Evolutionary conservation across 495 filamentous ascomycete species (phyloP).

Genomic region (Opeltia flavorubescens): DNA sequence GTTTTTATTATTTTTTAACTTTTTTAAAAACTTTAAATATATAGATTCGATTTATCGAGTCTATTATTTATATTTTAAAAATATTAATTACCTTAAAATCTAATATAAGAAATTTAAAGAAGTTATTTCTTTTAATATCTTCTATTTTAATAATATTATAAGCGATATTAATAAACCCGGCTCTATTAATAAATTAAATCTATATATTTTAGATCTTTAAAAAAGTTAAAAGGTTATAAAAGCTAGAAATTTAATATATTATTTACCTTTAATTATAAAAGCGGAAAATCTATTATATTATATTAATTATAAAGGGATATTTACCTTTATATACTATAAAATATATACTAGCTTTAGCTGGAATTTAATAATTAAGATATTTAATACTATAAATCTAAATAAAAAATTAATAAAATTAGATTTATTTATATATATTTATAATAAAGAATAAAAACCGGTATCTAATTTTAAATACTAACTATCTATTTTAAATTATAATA

Average conservation of each 20-base stretch:
- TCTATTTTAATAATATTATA: conserved; percentile 73
- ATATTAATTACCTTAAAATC: conserved; percentile 77
- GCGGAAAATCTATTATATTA: conserved; percentile 98
- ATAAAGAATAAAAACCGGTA: conserved; percentile 81
- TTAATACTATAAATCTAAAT: conserved; percentile 39
- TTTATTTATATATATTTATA: conserved; percentile 93
- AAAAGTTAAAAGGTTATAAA: conserved; percentile 38
- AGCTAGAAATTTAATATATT: conserved; percentile 87
- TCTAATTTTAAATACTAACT: conserved; percentile 79
- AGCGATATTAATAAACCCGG: conserved; percentile 38
- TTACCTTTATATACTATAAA: conserved; percentile 87
- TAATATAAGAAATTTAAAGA: conserved; percentile 74
- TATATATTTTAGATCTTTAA: conserved; percentile 13
- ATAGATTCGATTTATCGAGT: too few species aligned
- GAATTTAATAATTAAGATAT: conserved; percentile 94
- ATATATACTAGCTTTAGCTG: conserved; percentile 96
- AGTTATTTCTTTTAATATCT: conserved; percentile 61
- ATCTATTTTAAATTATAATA: conserved; percentile 80
- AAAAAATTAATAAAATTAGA: conserved; percentile 59
- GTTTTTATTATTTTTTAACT: too few species aligned
- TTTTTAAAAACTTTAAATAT: too few species aligned
- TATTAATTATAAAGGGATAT: conserved; percentile 93
- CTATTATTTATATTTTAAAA: conserved; percentile 93
- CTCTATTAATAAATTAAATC: conserved; percentile 22
- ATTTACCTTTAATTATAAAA: conserved; percentile 67